phyloP scores from a whole-genome alignment of 2,329 filamentous ascomycete species.

The Coccinonectria pachysandricola region DNA sequence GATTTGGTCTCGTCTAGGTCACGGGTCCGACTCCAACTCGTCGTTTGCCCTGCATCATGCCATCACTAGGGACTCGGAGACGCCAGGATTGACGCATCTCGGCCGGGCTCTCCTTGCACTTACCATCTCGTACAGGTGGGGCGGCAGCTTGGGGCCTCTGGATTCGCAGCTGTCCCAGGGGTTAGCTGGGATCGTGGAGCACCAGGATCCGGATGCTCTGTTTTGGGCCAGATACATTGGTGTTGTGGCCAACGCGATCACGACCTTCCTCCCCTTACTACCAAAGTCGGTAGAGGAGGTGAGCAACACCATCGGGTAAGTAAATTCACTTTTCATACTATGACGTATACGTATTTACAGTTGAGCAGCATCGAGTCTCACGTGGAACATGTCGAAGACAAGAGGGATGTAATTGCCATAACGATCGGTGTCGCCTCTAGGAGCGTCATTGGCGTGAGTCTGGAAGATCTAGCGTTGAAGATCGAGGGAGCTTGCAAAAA shows the following conservation, averaged over 20 bases:
- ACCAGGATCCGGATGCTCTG: slow-evolving; percentile 26
- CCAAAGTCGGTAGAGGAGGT: slow-evolving; percentile 29
- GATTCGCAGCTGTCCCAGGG: slow-evolving; percentile 34
- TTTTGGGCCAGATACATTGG: slow-evolving; percentile 48
- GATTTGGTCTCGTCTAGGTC: slow-evolving; percentile 42
- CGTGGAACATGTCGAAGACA: slow-evolving; percentile 20
- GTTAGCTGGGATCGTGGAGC: slow-evolving; percentile 32
- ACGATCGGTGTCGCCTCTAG: slow-evolving; percentile 24
- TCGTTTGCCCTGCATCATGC: slow-evolving; percentile 64
- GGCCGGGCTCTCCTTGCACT: slow-evolving; percentile 62
- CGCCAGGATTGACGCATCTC: slow-evolving; percentile 65
- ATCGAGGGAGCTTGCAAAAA: slow-evolving; percentile 26
- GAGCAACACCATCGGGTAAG: slow-evolving; percentile 30
- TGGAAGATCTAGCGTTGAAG: slow-evolving; percentile 23
- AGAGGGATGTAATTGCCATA: slow-evolving; percentile 28
- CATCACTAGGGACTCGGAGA: slow-evolving; percentile 54
- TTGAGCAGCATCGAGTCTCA: slow-evolving; percentile 22
- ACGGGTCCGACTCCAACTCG: slow-evolving; percentile 44
- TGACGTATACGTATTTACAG: slow-evolving; percentile 6
- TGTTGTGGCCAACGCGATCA: slow-evolving; percentile 34
- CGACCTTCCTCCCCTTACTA: slow-evolving; percentile 30
- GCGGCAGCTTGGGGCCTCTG: slow-evolving; percentile 42
- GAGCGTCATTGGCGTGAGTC: slow-evolving; percentile 20
- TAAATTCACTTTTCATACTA: not conserved
- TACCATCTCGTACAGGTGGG: slow-evolving; percentile 65